Conservation (phyloP, 768 basidiomycete species). For the Trametes elegans region DNA sequence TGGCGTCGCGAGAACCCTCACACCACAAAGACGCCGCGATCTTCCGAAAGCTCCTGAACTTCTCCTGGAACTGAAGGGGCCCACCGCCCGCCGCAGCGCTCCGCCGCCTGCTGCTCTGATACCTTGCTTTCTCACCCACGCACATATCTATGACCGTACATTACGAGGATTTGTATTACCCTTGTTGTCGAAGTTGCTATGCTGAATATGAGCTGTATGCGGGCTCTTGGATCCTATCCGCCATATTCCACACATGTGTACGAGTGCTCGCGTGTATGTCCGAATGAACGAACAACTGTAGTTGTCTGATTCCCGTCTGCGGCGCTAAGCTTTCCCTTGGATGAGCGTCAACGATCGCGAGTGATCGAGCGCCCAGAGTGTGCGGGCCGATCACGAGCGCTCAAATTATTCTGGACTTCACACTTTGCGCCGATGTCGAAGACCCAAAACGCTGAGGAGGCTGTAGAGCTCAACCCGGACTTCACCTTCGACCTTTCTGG, state of each 20-base stretch:
- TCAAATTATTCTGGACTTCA: slow-evolving; percentile 9
- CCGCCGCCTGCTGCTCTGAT: slow-evolving; percentile 16
- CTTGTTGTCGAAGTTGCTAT: slow-evolving; percentile 23
- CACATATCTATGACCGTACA: slow-evolving; percentile 22
- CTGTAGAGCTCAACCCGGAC: slow-evolving; percentile 65
- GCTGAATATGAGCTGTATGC: slow-evolving; percentile 23
- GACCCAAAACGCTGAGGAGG: slow-evolving; percentile 46
- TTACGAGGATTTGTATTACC: slow-evolving; percentile 21
- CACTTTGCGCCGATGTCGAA: slow-evolving; percentile 20
- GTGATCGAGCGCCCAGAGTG: background rate
- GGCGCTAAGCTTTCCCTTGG: no score
- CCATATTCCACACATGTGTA: background rate
- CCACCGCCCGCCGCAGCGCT: background rate
- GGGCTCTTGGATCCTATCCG: slow-evolving; percentile 13
- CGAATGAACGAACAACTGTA: no score
- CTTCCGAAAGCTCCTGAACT: slow-evolving; percentile 29
- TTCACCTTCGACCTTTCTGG: slow-evolving; percentile 80
- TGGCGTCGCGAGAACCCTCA: slow-evolving; percentile 22
- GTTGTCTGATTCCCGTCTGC: no score
- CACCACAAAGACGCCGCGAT: slow-evolving; percentile 28
- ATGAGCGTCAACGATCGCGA: background rate
- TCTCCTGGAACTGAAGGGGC: slow-evolving; percentile 19
- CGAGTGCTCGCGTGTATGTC: background rate
- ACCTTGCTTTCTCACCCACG: slow-evolving; percentile 19
- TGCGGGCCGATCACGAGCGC: slow-evolving; percentile 12